A percentile compares a stretch with the other conserved stretches of the same genome.
These are phyloP conservation scores for Metschnikowia borealis DNA, from an alignment of 805 yeast genomes.

Conservation along the genomic window DNA sequence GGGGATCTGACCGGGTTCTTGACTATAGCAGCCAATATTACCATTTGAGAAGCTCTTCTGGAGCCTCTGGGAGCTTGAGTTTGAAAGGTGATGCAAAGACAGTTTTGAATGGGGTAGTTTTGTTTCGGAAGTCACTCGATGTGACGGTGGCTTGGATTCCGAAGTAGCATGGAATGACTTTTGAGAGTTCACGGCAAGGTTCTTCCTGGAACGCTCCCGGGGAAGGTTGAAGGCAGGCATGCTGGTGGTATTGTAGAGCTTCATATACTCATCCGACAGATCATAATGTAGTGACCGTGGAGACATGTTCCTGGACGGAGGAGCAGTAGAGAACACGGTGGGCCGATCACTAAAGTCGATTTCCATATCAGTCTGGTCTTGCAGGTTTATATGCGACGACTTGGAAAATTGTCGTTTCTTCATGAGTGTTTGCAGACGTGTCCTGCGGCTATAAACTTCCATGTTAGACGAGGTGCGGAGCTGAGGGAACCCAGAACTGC, in stretches of 20 bases:
- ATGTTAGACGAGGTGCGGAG: constrained; percentile 14
- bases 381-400: background rate
- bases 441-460: constrained; percentile 10
- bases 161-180: background rate
- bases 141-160: background rate
- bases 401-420: constrained; percentile 11
- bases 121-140: background rate
- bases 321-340: constrained; percentile 8
- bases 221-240: constrained; percentile 4
- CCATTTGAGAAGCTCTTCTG: background rate
- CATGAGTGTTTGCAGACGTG: constrained; percentile 9
- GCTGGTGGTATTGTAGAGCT: constrained; percentile 11
- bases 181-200: background rate
- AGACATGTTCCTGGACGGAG: constrained; percentile 10
- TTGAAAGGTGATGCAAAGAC: background rate
- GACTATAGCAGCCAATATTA: background rate
- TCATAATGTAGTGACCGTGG: constrained; percentile 2
- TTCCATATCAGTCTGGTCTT: background rate
- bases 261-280: constrained; percentile 12
- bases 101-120: background rate
- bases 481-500: constrained; percentile 3
- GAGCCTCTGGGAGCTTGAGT: background rate
- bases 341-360: constrained; percentile 9
- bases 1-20: background rate
- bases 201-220: background rate